phyloP scores from a whole-genome alignment of 2,329 filamentous ascomycete genomes.

The Plenodomus biglobosus region DNA sequence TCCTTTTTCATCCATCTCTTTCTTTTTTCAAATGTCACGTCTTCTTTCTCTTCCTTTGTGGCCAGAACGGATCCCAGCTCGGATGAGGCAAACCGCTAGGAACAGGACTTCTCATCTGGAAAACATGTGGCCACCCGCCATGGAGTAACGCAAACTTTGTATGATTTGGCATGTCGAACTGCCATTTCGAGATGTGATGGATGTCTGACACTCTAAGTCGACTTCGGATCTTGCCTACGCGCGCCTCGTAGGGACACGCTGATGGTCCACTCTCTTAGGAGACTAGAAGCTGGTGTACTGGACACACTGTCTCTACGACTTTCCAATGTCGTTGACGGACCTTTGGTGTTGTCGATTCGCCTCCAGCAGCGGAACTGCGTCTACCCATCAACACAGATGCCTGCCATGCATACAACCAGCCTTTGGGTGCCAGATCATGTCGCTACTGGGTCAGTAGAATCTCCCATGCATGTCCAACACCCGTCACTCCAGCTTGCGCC shows the following conservation, averaged over 20 bases:
- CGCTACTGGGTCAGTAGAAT: too few species aligned
- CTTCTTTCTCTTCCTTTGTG: not conserved
- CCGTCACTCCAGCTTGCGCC: too few species aligned
- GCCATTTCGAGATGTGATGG: not conserved
- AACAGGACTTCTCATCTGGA: not conserved
- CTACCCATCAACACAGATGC: too few species aligned
- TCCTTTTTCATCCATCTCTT: not conserved
- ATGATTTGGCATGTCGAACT: not conserved
- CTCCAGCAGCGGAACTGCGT: too few species aligned
- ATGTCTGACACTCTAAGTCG: not conserved
- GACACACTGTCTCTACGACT: too few species aligned
- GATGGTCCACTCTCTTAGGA: not conserved
- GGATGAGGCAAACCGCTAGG: not conserved
- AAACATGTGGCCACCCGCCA: not conserved
- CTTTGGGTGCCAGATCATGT: too few species aligned
- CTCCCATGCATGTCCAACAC: too few species aligned
- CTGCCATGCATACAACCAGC: too few species aligned
- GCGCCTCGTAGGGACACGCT: not conserved
- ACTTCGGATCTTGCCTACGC: not conserved
- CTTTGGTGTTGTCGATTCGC: too few species aligned
- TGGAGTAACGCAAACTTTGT: not conserved
- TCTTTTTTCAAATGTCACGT: not conserved
- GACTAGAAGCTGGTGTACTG: not conserved
- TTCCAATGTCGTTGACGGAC: too few species aligned
- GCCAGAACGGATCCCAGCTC: not conserved